Evolutionary conservation across 768 basidiomycete genomes (phyloP).

Genomic region (Russula sp.): DNA sequence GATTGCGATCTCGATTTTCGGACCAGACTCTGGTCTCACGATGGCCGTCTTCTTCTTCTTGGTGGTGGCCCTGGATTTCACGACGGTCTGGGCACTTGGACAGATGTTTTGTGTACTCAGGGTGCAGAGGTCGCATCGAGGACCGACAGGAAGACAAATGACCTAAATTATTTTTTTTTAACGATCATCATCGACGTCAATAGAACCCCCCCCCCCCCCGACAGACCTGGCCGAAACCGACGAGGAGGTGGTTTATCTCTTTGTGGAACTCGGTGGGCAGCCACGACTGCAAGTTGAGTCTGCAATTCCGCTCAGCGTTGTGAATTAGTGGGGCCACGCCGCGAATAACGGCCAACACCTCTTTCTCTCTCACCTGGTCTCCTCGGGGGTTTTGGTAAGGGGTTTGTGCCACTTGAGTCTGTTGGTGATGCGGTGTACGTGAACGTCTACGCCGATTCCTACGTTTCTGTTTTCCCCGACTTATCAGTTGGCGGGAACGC

Average conservation of each 20-base stretch:
- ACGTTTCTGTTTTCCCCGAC: conserved; percentile 51
- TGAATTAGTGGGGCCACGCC: no score
- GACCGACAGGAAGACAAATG: conserved; percentile 57
- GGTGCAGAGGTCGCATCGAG: conserved; percentile 57
- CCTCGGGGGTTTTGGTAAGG: conserved; percentile 79
- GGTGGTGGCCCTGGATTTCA: conserved; percentile 23
- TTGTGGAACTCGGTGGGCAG: conserved; percentile 63
- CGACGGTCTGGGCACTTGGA: conserved; percentile 49
- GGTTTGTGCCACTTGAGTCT: conserved; percentile 86
- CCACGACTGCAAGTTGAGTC: conserved; percentile 79
- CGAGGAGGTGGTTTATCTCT: conserved; percentile 74
- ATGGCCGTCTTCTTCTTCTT: conserved; percentile 6
- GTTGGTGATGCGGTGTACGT: conserved; percentile 94
- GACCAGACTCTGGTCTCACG: conserved; percentile 23
- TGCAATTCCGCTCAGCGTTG: conserved; percentile 23
- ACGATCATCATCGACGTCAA: not conserved
- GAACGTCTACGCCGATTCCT: conserved; percentile 94
- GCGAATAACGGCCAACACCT: no score
- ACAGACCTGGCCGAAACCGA: conserved; percentile 72
- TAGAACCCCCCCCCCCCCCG: no score
- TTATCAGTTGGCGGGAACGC: not conserved
- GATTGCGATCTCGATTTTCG: conserved; percentile 35
- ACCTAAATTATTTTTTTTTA: conserved; percentile 38
- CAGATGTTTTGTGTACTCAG: conserved; percentile 51
- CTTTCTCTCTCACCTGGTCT: conserved; percentile 66